Evolutionary conservation across 75 land plant species (phyloP), one percentile per base, ranked within the genome.

Genomic region (Cupressus sempervirens): DNA sequence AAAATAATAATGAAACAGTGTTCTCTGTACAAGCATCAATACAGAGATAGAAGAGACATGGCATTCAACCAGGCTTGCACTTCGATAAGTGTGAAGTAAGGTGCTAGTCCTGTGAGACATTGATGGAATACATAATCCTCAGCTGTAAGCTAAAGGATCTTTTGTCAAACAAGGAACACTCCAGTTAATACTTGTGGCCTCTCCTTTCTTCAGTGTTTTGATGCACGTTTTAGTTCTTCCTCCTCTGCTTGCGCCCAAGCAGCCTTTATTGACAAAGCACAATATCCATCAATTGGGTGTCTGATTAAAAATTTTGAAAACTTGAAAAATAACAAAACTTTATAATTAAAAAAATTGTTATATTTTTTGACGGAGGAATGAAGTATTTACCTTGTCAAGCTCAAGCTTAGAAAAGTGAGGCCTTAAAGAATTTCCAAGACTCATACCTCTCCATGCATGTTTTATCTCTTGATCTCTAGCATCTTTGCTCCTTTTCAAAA

Each of bases 371-470:
- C 65, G 38, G 67, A 68, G 5, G 36, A 70, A 29, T 23, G 52
- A 20, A 41, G 23, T 68, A 2, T 48, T 84, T 88, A 87, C 99
- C 97, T 95, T 93, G 36, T 96, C 99, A 54, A 85, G 53, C 86
- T 96, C 94, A 35, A 95, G 94, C 81, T 86, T 92, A 72, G 99
- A 94, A 23, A 94, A 35, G 85, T 92, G 97, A 13, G 91, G 97
- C 82, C 54, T 88, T 41, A 95, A 67, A 38, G 95, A 91, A 81
- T 90, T 90, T 23, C 94, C 97, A 45, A 96, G 89, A 82, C 96
- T 90, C 68, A 94, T 73, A 14, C 97, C 97, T 76, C 94, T 95
- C 99, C 99, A 96, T 62, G 91, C 91, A 70, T 89, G 91, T 85
- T 85, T 88, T 86, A 93, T 41, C 89, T 96, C 95, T 84, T 83